phyloP scores from a whole-genome alignment of 179 eudicot genomes.

The Silene coronaria region DNA sequence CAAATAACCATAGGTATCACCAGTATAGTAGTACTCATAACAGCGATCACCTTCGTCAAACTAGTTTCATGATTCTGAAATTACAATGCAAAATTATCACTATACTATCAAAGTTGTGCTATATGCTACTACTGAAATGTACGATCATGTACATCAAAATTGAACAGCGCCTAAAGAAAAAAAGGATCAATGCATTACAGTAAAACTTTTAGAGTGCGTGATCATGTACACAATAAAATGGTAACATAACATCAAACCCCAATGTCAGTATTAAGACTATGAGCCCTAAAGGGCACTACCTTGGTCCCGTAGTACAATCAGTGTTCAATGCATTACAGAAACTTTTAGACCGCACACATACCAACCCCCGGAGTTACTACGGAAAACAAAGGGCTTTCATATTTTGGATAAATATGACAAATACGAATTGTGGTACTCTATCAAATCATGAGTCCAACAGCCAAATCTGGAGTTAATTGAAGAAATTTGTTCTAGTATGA shows the following conservation, averaged over 20 bases:
- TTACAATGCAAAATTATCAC: neutral
- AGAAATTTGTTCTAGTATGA: slow-evolving; percentile 15
- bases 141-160: too few species aligned
- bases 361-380: slow-evolving; percentile 12
- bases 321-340: slow-evolving; percentile 30
- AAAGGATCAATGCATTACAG: too few species aligned
- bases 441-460: slow-evolving; percentile 23
- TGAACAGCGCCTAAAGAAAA: too few species aligned
- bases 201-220: too few species aligned
- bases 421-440: slow-evolving; percentile 6
- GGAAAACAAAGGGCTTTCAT: slow-evolving; percentile 5
- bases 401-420: slow-evolving; percentile 1
- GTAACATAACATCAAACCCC: neutral
- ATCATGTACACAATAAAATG: neutral
- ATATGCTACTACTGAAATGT: neutral
- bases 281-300: too few species aligned
- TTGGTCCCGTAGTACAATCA: slow-evolving; percentile 30
- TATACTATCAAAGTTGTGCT: neutral
- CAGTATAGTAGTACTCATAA: too few species aligned
- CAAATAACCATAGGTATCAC: neutral
- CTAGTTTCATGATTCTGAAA: neutral
- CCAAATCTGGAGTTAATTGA: slow-evolving; percentile 2
- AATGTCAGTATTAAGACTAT: too few species aligned
- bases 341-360: slow-evolving; percentile 19
- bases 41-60: neutral